Conservation (phyloP, 2,329 filamentous ascomycete species). For the Beauveria asiatica region DNA sequence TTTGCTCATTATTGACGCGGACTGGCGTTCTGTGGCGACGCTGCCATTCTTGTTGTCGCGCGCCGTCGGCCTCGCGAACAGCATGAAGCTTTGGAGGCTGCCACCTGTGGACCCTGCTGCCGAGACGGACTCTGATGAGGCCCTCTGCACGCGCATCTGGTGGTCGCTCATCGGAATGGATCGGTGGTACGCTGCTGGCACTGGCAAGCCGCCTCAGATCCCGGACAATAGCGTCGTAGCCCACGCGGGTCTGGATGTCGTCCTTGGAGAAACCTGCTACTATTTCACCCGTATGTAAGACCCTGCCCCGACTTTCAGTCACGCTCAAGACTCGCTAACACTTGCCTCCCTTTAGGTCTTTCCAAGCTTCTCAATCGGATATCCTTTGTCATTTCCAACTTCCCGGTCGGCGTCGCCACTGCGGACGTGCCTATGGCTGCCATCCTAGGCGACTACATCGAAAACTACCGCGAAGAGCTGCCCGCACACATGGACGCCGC, state of each 20-base stretch:
- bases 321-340: neutral
- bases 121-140: constrained; percentile 53
- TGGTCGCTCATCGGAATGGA: constrained; percentile 65
- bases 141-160: constrained; percentile 58
- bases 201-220: constrained; percentile 53
- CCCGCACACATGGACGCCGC: constrained; percentile 46
- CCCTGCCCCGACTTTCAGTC: too few relatives aligned
- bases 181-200: constrained; percentile 64
- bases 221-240: constrained; percentile 54
- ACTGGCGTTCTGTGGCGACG: constrained; percentile 41
- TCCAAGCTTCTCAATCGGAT: constrained; percentile 44
- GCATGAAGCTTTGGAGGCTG: constrained; percentile 48
- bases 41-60: constrained; percentile 48
- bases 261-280: constrained; percentile 56
- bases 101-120: constrained; percentile 35
- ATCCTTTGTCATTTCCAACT: constrained; percentile 28
- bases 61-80: constrained; percentile 57
- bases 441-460: constrained; percentile 33
- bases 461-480: constrained; percentile 58
- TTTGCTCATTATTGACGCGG: constrained; percentile 57
- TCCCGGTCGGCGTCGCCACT: constrained; percentile 27
- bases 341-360: constrained; percentile 32
- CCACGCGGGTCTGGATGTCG: constrained; percentile 46
- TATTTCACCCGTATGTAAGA: constrained; percentile 53
- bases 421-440: constrained; percentile 25